A percentile compares a stretch with the other conserved stretches of the same genome.
Evolutionary conservation across 495 filamentous ascomycete genomes (phyloP).

Genomic region (Penicillium paxilli): DNA sequence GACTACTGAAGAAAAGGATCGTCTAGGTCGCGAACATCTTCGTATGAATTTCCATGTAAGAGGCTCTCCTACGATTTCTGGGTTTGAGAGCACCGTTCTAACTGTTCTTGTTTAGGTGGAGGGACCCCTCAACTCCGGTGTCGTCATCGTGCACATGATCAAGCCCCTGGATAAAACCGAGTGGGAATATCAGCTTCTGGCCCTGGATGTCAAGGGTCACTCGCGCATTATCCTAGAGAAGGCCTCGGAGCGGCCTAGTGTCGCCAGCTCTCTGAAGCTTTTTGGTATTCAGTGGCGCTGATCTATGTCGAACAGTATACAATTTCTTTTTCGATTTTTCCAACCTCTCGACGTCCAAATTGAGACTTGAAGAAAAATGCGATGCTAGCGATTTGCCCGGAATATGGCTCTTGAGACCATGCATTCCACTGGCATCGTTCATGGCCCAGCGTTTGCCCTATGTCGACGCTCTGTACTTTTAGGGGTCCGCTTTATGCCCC

Average conservation of each 20-base stretch:
- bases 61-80: not conserved
- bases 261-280: constrained; percentile 44
- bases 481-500: not conserved
- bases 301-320: not conserved
- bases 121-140: constrained; percentile 73
- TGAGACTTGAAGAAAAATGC: not conserved
- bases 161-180: constrained; percentile 62
- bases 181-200: constrained; percentile 79
- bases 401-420: not conserved
- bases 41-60: constrained; percentile 84
- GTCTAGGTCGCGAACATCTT: constrained; percentile 76
- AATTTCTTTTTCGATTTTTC: constrained; percentile 1
- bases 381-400: not conserved
- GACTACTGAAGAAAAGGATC: constrained; percentile 66
- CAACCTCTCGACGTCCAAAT: not conserved
- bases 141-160: constrained; percentile 75
- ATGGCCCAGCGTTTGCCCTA: not conserved
- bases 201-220: constrained; percentile 70
- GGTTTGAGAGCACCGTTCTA: not conserved
- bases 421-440: not conserved
- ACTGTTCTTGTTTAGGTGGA: constrained; percentile 62
- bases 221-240: constrained; percentile 52
- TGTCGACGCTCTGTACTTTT: constrained; percentile 11
- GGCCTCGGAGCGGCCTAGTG: constrained; percentile 37
- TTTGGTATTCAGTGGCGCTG: constrained; percentile 56